A percentile compares a stretch with the other conserved stretches of the same genome.
Conservation (phyloP, 2,329 filamentous ascomycete species). For the Claviceps citrina region DNA sequence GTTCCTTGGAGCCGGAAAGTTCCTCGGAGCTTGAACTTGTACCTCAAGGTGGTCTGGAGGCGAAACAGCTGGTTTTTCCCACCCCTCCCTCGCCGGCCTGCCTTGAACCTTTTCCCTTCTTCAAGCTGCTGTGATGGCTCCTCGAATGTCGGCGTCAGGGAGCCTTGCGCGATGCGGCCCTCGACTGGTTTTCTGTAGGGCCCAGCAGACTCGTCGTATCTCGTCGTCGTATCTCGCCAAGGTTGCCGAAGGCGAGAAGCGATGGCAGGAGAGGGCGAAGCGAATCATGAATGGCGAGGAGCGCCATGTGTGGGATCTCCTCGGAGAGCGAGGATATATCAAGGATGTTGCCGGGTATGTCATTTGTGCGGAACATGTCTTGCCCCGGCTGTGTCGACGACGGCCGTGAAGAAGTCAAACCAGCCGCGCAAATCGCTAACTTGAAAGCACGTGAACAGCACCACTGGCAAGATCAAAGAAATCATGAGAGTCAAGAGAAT, state of each 20-base stretch:
- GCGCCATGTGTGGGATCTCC: conserved; percentile 42
- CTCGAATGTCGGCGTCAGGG: conserved; percentile 1
- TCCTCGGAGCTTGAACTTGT: too few species aligned
- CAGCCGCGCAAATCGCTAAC: conserved; percentile 1
- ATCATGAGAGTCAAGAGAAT: conserved; percentile 51
- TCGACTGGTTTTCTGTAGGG: conserved; percentile 9
- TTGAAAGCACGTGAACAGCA: conserved; percentile 14
- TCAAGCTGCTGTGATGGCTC: neutral
- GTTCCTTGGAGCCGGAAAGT: too few species aligned
- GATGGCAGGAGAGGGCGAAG: conserved; percentile 33
- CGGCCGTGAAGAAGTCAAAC: neutral
- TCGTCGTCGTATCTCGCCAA: conserved; percentile 30
- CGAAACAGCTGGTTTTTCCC: neutral
- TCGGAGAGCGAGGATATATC: conserved; percentile 58
- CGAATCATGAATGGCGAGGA: conserved; percentile 34
- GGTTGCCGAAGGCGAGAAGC: conserved; percentile 22
- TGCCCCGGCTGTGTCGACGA: conserved; percentile 14
- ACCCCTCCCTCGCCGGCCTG: neutral
- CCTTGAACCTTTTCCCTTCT: neutral
- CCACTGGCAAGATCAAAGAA: conserved; percentile 39
- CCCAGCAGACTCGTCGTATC: conserved; percentile 20
- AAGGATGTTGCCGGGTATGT: conserved; percentile 60
- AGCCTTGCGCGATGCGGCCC: conserved; percentile 14
- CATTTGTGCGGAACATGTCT: neutral
- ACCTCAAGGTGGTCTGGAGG: too few species aligned